These are phyloP conservation scores for Cryptosporidium meleagridis DNA, from an alignment of 169 alveolate genomes.

Conservation along the genomic window DNA sequence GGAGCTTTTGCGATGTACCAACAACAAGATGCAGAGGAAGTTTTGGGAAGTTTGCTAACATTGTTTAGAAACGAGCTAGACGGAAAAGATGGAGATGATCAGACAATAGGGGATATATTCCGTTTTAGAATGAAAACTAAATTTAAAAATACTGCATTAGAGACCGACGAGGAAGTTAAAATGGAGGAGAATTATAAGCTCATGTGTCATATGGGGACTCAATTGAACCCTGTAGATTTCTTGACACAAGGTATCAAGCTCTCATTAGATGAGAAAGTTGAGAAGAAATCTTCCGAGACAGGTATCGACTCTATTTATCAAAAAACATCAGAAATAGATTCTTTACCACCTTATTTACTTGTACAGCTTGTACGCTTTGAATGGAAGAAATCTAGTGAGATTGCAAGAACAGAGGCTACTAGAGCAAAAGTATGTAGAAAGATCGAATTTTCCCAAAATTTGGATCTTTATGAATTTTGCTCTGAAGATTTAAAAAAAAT, in stretches of 20 bases:
- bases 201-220: constrained; percentile 90
- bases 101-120: constrained; percentile 82
- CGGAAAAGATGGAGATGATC: constrained; percentile 53
- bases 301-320: constrained; percentile 87
- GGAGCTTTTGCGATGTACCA: constrained; percentile 70
- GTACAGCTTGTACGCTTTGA: constrained; percentile 96
- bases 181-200: constrained; percentile 81
- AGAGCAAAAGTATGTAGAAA: constrained; percentile 95
- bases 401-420: constrained; percentile 91
- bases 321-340: constrained; percentile 86
- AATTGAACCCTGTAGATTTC: constrained; percentile 87
- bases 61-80: constrained; percentile 73
- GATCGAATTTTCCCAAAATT: constrained; percentile 91
- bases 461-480: constrained; percentile 93
- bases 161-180: constrained; percentile 79
- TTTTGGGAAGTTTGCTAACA: constrained; percentile 83
- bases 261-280: constrained; percentile 88
- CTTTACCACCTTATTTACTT: constrained; percentile 92
- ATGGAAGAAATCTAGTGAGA: constrained; percentile 91
- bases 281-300: constrained; percentile 84
- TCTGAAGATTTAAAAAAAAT: constrained; percentile 86
- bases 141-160: constrained; percentile 79
- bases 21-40: constrained; percentile 83
- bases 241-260: constrained; percentile 91
- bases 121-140: constrained; percentile 81